A percentile compares a stretch with the other conserved stretches of the same genome.
Evolutionary conservation across 352 stramenopile species (phyloP).

Genomic region (Thraustochytrium sp.): DNA sequence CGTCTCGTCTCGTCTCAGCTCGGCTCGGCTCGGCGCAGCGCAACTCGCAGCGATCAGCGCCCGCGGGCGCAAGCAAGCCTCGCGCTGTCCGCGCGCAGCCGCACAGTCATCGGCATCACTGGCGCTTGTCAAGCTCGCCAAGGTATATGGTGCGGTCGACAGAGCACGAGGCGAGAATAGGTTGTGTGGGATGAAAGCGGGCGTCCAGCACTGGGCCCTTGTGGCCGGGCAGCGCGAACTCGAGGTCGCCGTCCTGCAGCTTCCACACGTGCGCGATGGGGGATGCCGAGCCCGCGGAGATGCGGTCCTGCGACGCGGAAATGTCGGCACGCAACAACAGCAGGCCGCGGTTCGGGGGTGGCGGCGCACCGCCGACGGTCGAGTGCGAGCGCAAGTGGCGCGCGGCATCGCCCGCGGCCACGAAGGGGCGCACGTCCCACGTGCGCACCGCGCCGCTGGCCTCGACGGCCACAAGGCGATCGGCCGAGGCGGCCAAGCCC

Average conservation of each 20-base stretch:
- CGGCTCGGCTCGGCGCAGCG: too few relatives aligned
- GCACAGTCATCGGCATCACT: not conserved
- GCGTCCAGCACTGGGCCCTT: not conserved
- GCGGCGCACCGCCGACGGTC: not conserved
- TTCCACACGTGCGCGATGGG: not conserved
- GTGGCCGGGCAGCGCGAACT: conserved; percentile 19
- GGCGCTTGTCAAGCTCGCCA: not conserved
- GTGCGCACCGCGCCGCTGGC: not conserved
- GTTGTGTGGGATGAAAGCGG: not conserved
- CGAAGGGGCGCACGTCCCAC: conserved; percentile 15
- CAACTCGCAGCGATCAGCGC: not conserved
- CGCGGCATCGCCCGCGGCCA: not conserved
- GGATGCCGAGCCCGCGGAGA: not conserved
- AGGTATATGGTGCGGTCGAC: not conserved
- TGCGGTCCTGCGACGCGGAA: not conserved
- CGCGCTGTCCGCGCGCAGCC: not conserved
- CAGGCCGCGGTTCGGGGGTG: not conserved
- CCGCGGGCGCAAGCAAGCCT: not conserved
- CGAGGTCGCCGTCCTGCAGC: not conserved
- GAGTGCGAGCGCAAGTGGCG: not conserved
- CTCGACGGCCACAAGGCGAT: not conserved
- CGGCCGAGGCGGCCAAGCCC: not conserved
- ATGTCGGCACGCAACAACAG: not conserved
- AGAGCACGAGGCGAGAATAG: conserved; percentile 15
- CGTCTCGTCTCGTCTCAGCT: not conserved